A percentile compares a stretch with the other conserved stretches of the same genome.
These are phyloP conservation scores for Zygosaccharomyces sapae DNA, from an alignment of 1,139 yeast species.

Conservation along the genomic window DNA sequence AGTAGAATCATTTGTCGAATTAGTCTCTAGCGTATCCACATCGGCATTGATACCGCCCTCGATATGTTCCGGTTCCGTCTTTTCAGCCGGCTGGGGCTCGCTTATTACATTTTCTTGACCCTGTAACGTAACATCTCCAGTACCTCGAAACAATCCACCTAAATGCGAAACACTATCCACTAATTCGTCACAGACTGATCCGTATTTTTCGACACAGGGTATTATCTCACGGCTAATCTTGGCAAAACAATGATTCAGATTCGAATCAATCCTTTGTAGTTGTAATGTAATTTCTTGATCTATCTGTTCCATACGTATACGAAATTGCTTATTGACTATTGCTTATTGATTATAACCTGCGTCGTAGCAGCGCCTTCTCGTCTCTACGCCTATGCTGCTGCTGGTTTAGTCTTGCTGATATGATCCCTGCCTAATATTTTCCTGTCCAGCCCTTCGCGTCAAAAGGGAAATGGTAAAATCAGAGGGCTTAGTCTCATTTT, in stretches of 20 bases:
- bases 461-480: slow-evolving; percentile 1
- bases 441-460: background rate
- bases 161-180: slow-evolving; percentile 33
- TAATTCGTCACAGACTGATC: slow-evolving; percentile 30
- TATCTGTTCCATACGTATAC: slow-evolving; percentile 49
- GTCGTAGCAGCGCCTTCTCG: no score
- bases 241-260: slow-evolving; percentile 31
- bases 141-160: slow-evolving; percentile 32
- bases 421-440: no score
- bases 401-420: no score
- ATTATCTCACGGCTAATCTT: slow-evolving; percentile 34
- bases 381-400: no score
- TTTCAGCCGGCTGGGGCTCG: slow-evolving; percentile 3
- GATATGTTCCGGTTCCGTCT: background rate
- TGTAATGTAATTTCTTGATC: slow-evolving; percentile 80
- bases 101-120: background rate
- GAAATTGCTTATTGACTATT: no score
- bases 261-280: slow-evolving; percentile 71
- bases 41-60: background rate
- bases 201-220: slow-evolving; percentile 31
- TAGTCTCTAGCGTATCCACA: background rate
- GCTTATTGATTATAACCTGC: no score
- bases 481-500: slow-evolving; percentile 3
- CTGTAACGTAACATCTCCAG: slow-evolving; percentile 30
- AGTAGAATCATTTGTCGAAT: background rate